phyloP scores from a whole-genome alignment of 1,284 basidiomycete genomes.

The Ceratobasidium sp. region DNA sequence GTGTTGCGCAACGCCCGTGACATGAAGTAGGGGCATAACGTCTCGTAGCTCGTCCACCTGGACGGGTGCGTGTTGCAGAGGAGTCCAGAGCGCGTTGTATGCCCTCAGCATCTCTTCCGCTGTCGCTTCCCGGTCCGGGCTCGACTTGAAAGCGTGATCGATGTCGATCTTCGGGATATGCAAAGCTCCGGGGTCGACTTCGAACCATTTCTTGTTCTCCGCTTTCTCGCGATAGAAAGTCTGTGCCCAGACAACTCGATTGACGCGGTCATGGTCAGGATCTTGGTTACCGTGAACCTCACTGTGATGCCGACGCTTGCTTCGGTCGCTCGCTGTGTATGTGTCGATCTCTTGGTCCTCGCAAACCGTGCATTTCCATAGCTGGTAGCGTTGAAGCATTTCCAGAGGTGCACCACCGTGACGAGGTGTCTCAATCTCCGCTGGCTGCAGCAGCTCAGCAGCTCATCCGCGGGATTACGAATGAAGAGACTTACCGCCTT shows the following conservation, averaged over 20 bases:
- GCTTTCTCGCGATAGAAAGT: not conserved
- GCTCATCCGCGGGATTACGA: not conserved
- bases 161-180: not conserved
- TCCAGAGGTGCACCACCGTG: not conserved
- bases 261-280: not conserved
- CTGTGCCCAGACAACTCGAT: not conserved
- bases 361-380: not conserved
- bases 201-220: not conserved
- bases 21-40: not conserved
- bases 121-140: not conserved
- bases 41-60: not conserved
- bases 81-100: not conserved
- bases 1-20: not conserved
- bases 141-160: not conserved
- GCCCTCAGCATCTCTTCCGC: not conserved
- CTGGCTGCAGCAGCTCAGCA: not conserved
- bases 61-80: not conserved
- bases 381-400: not conserved
- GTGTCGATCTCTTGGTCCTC: not conserved
- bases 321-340: not conserved
- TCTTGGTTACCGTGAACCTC: not conserved
- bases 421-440: not conserved
- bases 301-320: not conserved
- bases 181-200: not conserved
- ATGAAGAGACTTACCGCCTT: not conserved